phyloP scores from a whole-genome alignment of 2,329 filamentous ascomycete genomes.

The Macrophomina tecta region DNA sequence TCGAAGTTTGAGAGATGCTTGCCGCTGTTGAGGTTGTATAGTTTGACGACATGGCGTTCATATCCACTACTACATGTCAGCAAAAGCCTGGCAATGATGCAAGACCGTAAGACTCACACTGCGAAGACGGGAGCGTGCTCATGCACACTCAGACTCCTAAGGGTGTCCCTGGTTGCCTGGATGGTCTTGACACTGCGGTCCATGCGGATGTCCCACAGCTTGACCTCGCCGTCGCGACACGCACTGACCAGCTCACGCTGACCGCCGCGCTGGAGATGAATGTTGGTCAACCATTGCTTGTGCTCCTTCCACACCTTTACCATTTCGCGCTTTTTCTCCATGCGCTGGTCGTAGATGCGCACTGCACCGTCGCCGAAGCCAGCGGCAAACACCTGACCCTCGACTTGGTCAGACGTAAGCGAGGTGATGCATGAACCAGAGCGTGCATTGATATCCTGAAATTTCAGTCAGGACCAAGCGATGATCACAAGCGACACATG shows the following conservation, averaged over 20 bases:
- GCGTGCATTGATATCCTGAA: slow-evolving; percentile 84
- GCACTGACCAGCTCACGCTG: slow-evolving; percentile 89
- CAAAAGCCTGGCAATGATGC: not conserved
- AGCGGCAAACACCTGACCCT: slow-evolving; percentile 92
- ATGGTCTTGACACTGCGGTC: slow-evolving; percentile 77
- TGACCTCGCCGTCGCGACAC: slow-evolving; percentile 90
- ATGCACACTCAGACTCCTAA: slow-evolving; percentile 88
- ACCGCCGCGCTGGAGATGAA: slow-evolving; percentile 95
- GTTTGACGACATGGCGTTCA: slow-evolving; percentile 84
- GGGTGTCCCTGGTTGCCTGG: slow-evolving; percentile 74
- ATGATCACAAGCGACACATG: not conserved
- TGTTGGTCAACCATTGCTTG: slow-evolving; percentile 91
- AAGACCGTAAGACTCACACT: slow-evolving; percentile 65
- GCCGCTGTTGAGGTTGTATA: slow-evolving; percentile 84
- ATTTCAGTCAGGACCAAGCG: slow-evolving; percentile 19
- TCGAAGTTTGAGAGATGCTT: slow-evolving; percentile 81
- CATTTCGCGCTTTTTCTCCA: slow-evolving; percentile 87
- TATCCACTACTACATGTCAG: slow-evolving; percentile 69
- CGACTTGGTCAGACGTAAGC: slow-evolving; percentile 95
- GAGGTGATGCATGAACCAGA: slow-evolving; percentile 96
- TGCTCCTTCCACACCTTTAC: slow-evolving; percentile 97
- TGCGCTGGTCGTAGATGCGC: slow-evolving; percentile 88
- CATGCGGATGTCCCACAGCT: slow-evolving; percentile 94
- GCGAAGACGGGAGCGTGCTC: slow-evolving; percentile 97
- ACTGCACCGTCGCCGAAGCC: slow-evolving; percentile 96